These are phyloP conservation scores for Euphorbia schlechtendalii DNA, from an alignment of 441 rosid species.

Conservation along the genomic window DNA sequence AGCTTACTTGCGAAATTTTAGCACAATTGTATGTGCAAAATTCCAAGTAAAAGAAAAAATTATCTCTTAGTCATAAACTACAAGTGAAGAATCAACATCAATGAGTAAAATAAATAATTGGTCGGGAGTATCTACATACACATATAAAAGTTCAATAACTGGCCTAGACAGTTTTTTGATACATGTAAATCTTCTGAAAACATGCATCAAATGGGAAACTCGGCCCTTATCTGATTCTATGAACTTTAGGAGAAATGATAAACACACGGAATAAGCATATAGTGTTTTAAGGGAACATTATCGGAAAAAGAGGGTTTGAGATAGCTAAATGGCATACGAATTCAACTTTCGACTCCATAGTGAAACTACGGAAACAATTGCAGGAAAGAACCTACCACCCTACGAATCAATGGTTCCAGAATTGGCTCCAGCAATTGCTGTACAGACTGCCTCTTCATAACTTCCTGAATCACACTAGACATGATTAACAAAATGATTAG, in stretches of 20 bases:
- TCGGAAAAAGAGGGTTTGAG: not conserved
- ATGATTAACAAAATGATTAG: slow-evolving; percentile 23
- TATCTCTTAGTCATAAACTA: not conserved
- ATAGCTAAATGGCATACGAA: slow-evolving; percentile 1
- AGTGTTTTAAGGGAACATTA: not conserved
- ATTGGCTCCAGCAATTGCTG: slow-evolving; percentile 71
- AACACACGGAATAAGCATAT: not conserved
- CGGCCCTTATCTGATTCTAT: not conserved
- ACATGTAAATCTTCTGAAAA: not conserved
- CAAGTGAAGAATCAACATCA: not conserved
- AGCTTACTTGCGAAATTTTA: too few species aligned
- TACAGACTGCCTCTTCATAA: slow-evolving; percentile 64
- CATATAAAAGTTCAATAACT: not conserved
- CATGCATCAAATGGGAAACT: not conserved
- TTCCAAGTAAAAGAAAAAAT: not conserved
- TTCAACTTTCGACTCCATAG: not conserved
- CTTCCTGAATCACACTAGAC: slow-evolving; percentile 89
- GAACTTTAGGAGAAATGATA: not conserved
- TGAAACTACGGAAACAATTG: not conserved
- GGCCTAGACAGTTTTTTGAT: not conserved
- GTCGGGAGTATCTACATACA: not conserved
- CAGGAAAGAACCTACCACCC: slow-evolving; percentile 57
- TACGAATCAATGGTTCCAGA: slow-evolving; percentile 89
- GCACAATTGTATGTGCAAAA: not conserved
- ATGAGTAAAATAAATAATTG: not conserved